These are phyloP conservation scores for Gossypioides kirkii DNA, from an alignment of 345 rosid genomes.

Conservation along the genomic window DNA sequence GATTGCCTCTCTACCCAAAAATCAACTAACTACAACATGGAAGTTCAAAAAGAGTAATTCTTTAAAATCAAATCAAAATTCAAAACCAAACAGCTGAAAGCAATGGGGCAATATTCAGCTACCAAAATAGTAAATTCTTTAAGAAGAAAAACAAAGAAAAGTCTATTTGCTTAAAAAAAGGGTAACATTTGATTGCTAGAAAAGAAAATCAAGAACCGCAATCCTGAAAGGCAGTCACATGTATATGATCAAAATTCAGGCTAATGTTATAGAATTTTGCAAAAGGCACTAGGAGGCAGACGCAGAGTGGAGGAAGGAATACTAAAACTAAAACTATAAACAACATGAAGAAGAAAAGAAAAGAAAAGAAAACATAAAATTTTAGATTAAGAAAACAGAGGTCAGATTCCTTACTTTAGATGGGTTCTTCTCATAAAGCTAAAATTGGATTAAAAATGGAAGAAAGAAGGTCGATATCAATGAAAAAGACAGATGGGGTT, in stretches of 20 bases:
- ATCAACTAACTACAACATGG: neutral
- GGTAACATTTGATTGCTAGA: neutral
- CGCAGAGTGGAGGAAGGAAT: constrained; percentile 7
- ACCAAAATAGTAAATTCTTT: too few relatives aligned
- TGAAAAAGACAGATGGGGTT: constrained; percentile 12
- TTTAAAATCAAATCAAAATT: neutral
- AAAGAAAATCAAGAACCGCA: neutral
- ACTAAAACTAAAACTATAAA: neutral
- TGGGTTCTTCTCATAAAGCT: constrained; percentile 10
- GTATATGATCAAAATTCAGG: neutral
- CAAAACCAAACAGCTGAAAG: neutral
- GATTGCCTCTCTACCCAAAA: neutral
- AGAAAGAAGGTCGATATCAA: constrained; percentile 12
- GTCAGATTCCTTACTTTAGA: constrained; percentile 16
- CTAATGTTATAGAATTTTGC: neutral
- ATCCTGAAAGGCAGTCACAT: neutral
- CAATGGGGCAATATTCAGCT: neutral
- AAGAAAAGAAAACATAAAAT: neutral
- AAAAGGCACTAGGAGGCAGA: neutral
- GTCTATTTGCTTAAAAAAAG: neutral
- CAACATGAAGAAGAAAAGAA: too few relatives aligned
- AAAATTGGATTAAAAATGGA: neutral
- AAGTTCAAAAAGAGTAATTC: neutral
- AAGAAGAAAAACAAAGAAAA: neutral
- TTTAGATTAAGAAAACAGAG: neutral